Conservation (phyloP, 75 land plant genomes). For the Larix kaempferi region DNA sequence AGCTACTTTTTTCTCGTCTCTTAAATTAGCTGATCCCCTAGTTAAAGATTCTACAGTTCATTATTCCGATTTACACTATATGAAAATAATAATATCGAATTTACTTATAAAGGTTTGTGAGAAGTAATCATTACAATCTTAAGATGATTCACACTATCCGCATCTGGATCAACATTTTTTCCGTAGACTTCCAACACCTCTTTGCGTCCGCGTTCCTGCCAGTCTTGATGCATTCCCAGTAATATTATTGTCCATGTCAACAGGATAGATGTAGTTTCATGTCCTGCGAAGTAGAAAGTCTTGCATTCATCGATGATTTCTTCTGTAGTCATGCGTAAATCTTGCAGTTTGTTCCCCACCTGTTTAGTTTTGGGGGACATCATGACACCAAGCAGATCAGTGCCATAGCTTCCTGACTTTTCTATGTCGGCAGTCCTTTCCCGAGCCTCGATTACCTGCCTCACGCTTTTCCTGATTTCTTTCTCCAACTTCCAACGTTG, state of each 20-base stretch:
- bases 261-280: conserved; percentile 15
- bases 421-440: conserved; percentile 12
- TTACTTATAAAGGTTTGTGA: neutral
- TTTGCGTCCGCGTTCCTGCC: conserved; percentile 53
- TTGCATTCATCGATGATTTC: conserved; percentile 25
- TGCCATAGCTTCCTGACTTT: conserved; percentile 6
- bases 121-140: conserved; percentile 43
- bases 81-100: neutral
- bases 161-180: conserved; percentile 8
- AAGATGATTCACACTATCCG: conserved; percentile 32
- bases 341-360: neutral
- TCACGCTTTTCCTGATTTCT: conserved; percentile 12
- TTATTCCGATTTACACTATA: too few species aligned
- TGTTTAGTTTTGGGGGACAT: conserved; percentile 19
- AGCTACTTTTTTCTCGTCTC: neutral
- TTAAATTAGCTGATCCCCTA: neutral
- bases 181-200: conserved; percentile 47
- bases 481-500: conserved; percentile 21
- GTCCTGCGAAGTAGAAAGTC: conserved; percentile 28
- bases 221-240: conserved; percentile 50
- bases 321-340: conserved; percentile 11
- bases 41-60: neutral
- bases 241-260: conserved; percentile 50
- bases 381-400: conserved; percentile 27
- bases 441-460: conserved; percentile 12